Percentiles rank a stretch among this genome's conserved stretches.
Conservation (phyloP, 2,329 filamentous ascomycete species). For the Arthrobotrys pseudoclavata region DNA sequence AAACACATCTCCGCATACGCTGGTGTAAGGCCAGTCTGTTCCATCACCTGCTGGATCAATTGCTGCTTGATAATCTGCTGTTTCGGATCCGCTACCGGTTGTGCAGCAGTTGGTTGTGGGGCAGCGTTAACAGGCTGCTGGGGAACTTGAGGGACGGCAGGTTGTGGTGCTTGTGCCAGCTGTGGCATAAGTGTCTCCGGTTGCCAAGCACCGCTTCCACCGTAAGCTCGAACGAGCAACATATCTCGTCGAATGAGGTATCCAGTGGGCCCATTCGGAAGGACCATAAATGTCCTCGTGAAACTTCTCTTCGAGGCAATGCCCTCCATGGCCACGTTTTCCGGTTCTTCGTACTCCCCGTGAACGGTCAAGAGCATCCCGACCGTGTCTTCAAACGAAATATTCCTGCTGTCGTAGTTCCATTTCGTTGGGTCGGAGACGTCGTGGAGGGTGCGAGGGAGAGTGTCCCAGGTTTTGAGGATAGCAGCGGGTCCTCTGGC, state of each 20-base stretch:
- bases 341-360: constrained; percentile 84
- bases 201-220: constrained; percentile 71
- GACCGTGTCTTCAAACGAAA: constrained; percentile 81
- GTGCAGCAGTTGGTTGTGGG: constrained; percentile 57
- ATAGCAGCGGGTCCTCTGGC: constrained; percentile 77
- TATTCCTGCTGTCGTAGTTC: constrained; percentile 83
- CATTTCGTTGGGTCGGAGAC: constrained; percentile 79
- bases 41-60: constrained; percentile 80
- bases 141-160: constrained; percentile 39
- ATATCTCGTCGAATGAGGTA: constrained; percentile 85
- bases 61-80: constrained; percentile 68
- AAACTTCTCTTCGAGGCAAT: constrained; percentile 80
- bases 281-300: constrained; percentile 83
- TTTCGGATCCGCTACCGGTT: constrained; percentile 71
- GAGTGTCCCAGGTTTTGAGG: constrained; percentile 75
- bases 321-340: constrained; percentile 68
- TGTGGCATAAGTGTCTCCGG: constrained; percentile 65
- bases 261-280: constrained; percentile 77
- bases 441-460: constrained; percentile 81
- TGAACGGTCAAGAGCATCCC: constrained; percentile 84
- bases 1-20: constrained; percentile 86
- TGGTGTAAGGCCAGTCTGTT: constrained; percentile 82
- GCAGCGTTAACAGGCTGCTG: constrained; percentile 12
- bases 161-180: constrained; percentile 12
- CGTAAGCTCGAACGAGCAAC: constrained; percentile 78